These are phyloP conservation scores for Starmerella davenportii DNA, from an alignment of 805 yeast genomes.

Conservation along the genomic window DNA sequence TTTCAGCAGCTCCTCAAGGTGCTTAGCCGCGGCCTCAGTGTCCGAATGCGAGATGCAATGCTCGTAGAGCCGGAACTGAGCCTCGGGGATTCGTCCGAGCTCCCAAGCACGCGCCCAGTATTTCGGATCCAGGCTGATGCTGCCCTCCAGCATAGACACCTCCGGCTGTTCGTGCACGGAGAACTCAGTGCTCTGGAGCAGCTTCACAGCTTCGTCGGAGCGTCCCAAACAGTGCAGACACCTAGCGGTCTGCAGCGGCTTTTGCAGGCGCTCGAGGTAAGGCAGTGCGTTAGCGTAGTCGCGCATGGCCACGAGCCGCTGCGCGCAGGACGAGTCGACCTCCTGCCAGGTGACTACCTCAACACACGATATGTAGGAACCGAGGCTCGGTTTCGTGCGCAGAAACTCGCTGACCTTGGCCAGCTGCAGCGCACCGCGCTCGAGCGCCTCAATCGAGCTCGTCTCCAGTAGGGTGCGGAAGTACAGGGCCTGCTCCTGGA, in stretches of 20 bases:
- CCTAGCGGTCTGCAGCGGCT: slow-evolving; percentile 70
- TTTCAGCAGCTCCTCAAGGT: slow-evolving; percentile 55
- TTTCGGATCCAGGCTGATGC: slow-evolving; percentile 54
- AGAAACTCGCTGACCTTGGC: slow-evolving; percentile 58
- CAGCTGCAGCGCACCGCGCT: slow-evolving; percentile 85
- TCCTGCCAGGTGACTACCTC: slow-evolving; percentile 73
- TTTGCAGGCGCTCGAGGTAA: slow-evolving; percentile 59
- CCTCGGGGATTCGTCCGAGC: slow-evolving; percentile 61
- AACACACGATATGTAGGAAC: slow-evolving; percentile 50
- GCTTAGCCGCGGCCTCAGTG: slow-evolving; percentile 38
- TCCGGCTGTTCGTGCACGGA: slow-evolving; percentile 60
- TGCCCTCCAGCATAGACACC: slow-evolving; percentile 71
- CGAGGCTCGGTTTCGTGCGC: slow-evolving; percentile 38
- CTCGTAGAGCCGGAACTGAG: slow-evolving; percentile 66
- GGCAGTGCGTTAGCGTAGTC: slow-evolving; percentile 73
- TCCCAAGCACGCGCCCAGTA: slow-evolving; percentile 82
- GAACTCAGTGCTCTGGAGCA: slow-evolving; percentile 37
- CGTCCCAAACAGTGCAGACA: slow-evolving; percentile 79
- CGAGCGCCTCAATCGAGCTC: slow-evolving; percentile 64
- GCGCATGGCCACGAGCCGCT: slow-evolving; percentile 70
- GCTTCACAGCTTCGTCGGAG: slow-evolving; percentile 42
- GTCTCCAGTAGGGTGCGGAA: slow-evolving; percentile 74
- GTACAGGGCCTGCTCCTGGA: slow-evolving; percentile 75
- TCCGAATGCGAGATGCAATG: slow-evolving; percentile 35
- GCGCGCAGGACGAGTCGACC: slow-evolving; percentile 68